Evolutionary conservation across 2,329 filamentous ascomycete genomes (phyloP).

Genomic region (Alternaria triticimaculans): DNA sequence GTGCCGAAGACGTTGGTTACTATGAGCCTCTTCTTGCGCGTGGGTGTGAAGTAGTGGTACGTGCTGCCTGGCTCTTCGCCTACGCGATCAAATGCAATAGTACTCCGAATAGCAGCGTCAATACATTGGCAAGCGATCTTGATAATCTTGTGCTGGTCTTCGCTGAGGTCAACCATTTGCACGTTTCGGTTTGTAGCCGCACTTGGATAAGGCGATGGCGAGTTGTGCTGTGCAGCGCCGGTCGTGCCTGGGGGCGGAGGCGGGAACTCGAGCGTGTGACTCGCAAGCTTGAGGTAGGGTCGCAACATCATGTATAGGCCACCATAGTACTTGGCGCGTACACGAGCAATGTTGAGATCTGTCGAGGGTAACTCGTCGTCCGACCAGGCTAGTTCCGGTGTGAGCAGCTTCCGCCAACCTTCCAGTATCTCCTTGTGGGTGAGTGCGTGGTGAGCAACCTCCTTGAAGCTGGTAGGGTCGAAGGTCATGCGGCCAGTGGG

Average conservation of each 20-base stretch:
- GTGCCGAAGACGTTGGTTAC: slow-evolving; percentile 98
- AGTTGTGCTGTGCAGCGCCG: slow-evolving; percentile 54
- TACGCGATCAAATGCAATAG: slow-evolving; percentile 77
- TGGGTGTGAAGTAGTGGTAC: slow-evolving; percentile 58
- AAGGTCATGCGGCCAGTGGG: slow-evolving; percentile 43
- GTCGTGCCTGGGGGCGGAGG: slow-evolving; percentile 29
- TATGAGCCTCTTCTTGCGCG: slow-evolving; percentile 70
- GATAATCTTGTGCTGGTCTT: slow-evolving; percentile 35
- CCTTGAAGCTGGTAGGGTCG: slow-evolving; percentile 37
- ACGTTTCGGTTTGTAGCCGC: slow-evolving; percentile 22
- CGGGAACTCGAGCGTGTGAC: slow-evolving; percentile 57
- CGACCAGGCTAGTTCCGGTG: slow-evolving; percentile 63
- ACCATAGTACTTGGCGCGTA: slow-evolving; percentile 94
- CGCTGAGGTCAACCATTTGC: slow-evolving; percentile 38
- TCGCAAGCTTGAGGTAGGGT: slow-evolving; percentile 70
- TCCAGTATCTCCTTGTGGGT: slow-evolving; percentile 55
- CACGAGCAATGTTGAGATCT: slow-evolving; percentile 80
- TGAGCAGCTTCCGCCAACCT: slow-evolving; percentile 61
- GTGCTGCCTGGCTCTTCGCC: slow-evolving; percentile 30
- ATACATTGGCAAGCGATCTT: slow-evolving; percentile 43
- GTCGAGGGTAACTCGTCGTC: slow-evolving; percentile 73
- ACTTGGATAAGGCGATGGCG: slow-evolving; percentile 53
- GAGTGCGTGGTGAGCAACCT: slow-evolving; percentile 36
- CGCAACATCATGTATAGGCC: slow-evolving; percentile 88
- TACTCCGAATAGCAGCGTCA: slow-evolving; percentile 79